Evolutionary conservation across 495 filamentous ascomycete genomes (phyloP).

Genomic region (Xylaria intraflava): DNA sequence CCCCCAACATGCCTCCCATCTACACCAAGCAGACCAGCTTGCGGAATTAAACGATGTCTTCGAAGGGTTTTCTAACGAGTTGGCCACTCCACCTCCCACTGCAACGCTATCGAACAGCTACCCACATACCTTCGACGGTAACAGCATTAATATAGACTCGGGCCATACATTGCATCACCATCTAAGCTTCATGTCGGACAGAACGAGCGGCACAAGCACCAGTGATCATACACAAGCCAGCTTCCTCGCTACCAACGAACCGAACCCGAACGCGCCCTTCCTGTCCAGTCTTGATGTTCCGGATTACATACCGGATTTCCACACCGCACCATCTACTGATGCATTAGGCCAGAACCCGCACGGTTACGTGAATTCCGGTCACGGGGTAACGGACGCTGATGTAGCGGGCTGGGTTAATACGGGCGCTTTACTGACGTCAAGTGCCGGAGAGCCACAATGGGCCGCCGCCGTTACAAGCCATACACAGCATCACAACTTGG

Average conservation of each 20-base stretch:
- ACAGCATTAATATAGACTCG: constrained; percentile 3
- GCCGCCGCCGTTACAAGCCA: neutral
- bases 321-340: neutral
- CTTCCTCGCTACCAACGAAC: neutral
- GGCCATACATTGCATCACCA: constrained; percentile 20
- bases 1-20: constrained; percentile 13
- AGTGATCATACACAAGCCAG: constrained; percentile 4
- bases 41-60: constrained; percentile 20
- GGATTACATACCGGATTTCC: constrained; percentile 14
- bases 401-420: constrained; percentile 22
- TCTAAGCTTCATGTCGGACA: constrained; percentile 23
- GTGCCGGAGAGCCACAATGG: constrained; percentile 16
- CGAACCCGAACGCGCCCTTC: constrained; percentile 12
- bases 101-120: constrained; percentile 21
- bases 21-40: constrained; percentile 19
- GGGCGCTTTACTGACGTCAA: constrained; percentile 5
- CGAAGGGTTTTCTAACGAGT: constrained; percentile 30
- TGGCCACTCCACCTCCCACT: constrained; percentile 33
- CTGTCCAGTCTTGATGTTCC: constrained; percentile 21
- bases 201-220: constrained; percentile 5
- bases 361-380: constrained; percentile 3
- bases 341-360: neutral
- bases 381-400: constrained; percentile 1
- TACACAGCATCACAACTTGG: neutral
- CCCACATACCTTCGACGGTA: constrained; percentile 18